Evolutionary conservation across 2,329 filamentous ascomycete species (phyloP).

Genomic region (Colletotrichum sp.): DNA sequence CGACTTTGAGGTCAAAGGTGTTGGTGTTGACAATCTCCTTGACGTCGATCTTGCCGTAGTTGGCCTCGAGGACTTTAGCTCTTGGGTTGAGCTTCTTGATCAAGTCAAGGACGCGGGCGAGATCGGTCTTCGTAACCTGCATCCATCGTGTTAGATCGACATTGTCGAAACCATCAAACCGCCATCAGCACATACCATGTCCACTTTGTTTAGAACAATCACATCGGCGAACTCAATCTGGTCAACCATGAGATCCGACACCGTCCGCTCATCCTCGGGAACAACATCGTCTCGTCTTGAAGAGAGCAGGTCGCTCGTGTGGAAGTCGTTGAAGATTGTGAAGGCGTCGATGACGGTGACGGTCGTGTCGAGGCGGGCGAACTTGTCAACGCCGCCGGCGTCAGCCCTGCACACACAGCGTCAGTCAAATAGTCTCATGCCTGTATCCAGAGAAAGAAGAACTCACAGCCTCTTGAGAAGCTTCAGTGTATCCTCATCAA

Average conservation of each 20-base stretch:
- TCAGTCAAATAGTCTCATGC: not conserved
- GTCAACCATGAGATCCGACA: conserved; percentile 78
- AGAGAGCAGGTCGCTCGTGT: conserved; percentile 71
- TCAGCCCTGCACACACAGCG: conserved; percentile 39
- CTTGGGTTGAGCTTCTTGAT: conserved; percentile 69
- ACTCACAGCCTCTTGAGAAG: conserved; percentile 41
- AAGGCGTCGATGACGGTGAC: conserved; percentile 78
- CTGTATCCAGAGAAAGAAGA: not conserved
- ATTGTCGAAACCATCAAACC: too few species aligned
- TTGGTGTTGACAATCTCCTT: conserved; percentile 69
- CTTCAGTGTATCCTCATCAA: conserved; percentile 40
- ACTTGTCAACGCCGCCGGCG: conserved; percentile 68
- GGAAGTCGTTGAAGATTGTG: conserved; percentile 74
- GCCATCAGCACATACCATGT: too few species aligned
- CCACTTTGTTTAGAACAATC: conserved; percentile 73
- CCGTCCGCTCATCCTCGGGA: conserved; percentile 73
- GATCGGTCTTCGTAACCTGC: conserved; percentile 44
- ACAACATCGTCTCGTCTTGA: conserved; percentile 67
- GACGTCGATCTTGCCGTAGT: conserved; percentile 64
- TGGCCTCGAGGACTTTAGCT: conserved; percentile 68
- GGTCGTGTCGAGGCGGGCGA: conserved; percentile 73
- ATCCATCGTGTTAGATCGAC: too few species aligned
- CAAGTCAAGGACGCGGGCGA: conserved; percentile 54
- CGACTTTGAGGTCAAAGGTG: conserved; percentile 68
- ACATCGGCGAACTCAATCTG: conserved; percentile 82